Evolutionary conservation across 768 basidiomycete genomes (phyloP), one percentile per base, ranked within the genome.

Genomic region (Suillus clintonianus): DNA sequence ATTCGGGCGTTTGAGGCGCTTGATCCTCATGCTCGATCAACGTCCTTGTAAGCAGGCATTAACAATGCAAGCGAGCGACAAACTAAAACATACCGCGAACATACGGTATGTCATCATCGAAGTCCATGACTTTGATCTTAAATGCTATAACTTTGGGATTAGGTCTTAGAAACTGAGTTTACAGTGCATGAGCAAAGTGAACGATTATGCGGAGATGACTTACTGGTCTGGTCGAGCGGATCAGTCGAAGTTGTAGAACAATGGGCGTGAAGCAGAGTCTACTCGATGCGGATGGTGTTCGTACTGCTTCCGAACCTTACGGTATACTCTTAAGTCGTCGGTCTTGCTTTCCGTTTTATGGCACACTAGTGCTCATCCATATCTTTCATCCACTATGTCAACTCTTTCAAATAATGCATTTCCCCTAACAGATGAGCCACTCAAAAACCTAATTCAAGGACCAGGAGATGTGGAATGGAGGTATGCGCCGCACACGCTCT

Each of bases 381-480:
- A 65, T 51, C 22, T 37, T 60, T 19, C 41, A 63, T 64, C 37
- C 13, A 55, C 50, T 57, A 48, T 55, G 56, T 57, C 56, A 41
- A 57, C 24, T 34, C 32, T 8, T 47, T 34, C 45, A 62, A 70
- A 69, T 70, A 45, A 66, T 42, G 53, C 68, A n/a, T 67, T 77
- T 56, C 69, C 64, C 42, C 67, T 72, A 39, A 72, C 71, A 19
- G 78, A 77, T 24, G 81, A 82, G 30, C 67, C 76, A n/a, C 70
- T 90, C 53, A 83, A 82, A 62, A 81, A 83, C 58, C 81, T 91
- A 48, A 86, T 94, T 22, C 88, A 92, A 72, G 92, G 92, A 1
- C 90, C 92, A 4, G 84, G 86, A 37, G 92, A 94, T 66, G 84
- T 92, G 30, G 92, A 95, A 74, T 94, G 93, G 92, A 86, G 86